Evolutionary conservation across 345 rosid species (phyloP), one percentile per base, ranked within the genome.

Genomic region (Eucalyptus sp.): DNA sequence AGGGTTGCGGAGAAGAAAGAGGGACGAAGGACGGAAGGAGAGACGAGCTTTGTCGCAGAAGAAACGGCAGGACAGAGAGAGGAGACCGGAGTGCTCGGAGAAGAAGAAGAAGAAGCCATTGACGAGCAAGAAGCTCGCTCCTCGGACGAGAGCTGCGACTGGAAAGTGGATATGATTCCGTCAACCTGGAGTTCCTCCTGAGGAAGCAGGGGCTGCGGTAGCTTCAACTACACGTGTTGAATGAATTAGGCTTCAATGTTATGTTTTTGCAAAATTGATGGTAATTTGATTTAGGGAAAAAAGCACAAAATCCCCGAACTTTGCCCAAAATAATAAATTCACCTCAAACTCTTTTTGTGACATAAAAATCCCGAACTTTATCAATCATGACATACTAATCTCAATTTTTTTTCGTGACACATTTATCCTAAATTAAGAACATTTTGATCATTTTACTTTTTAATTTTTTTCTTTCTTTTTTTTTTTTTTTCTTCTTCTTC

Each of bases 21-120:
- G 95, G 95, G 81, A 91, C 10, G 14, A 93, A 8, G 41, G 41
- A 37, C 41, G 41, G 41, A 37, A 37, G 46, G 93, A 88, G 90
- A 90, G 79, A 25, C 87, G 86, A 43, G 88, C 52, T 44, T 87
- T 44, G 56, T 27, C 16, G 25, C 79, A 10, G 88, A 13, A 87
- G 76, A 86, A 33, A 31, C 13, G 80, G 44, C 44, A 68, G 80
- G 44, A 68, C 80, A 33, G 80, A 68, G 80, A 56, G 12, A 86
- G 41, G 54, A 3, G 88, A 87, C 46, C 44, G 10, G 58, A 87
- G 31, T 43, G 37, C n/a, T 52, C 3, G 56, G 37, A 52, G 56
- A 11, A n/a, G 62, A 50, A 62, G 88, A 52, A 52, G 66, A 10
- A 64, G 88, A 31, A n/a, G 88, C 83, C 88, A 87, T 87, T 49